phyloP scores from a whole-genome alignment of 2,329 filamentous ascomycete species.

The Davidsoniella virescens region DNA sequence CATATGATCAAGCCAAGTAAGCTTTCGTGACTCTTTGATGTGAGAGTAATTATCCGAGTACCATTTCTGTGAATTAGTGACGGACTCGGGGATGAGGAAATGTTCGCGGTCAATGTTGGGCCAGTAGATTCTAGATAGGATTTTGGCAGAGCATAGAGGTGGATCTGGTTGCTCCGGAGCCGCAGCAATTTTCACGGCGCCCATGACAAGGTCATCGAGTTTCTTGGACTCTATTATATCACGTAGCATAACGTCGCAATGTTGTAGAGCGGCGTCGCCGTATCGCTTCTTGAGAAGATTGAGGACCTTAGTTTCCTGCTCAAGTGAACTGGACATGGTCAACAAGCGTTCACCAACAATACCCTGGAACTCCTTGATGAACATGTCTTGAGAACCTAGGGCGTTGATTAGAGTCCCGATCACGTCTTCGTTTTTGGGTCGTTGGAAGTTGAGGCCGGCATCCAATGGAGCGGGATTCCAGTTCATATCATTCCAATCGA shows the following conservation, averaged over 20 bases:
- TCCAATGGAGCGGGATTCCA: slow-evolving; percentile 92
- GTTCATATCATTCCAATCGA: slow-evolving; percentile 82
- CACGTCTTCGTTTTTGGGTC: slow-evolving; percentile 76
- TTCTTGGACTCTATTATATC: slow-evolving; percentile 73
- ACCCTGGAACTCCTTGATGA: slow-evolving; percentile 84
- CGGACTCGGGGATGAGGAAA: slow-evolving; percentile 45
- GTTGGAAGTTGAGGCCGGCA: slow-evolving; percentile 80
- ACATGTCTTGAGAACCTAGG: slow-evolving; percentile 76
- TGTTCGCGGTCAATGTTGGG: slow-evolving; percentile 53
- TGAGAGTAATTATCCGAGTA: slow-evolving; percentile 65
- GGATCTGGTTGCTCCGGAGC: not conserved
- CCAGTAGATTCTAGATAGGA: slow-evolving; percentile 89
- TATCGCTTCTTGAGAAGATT: slow-evolving; percentile 79
- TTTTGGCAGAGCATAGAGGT: slow-evolving; percentile 52
- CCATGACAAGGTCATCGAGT: slow-evolving; percentile 36
- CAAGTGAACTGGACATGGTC: slow-evolving; percentile 49
- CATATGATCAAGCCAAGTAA: slow-evolving; percentile 74
- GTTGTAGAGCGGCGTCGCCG: slow-evolving; percentile 70
- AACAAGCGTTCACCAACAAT: slow-evolving; percentile 74
- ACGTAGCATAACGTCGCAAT: slow-evolving; percentile 93
- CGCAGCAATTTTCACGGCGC: not conserved
- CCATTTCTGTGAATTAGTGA: slow-evolving; percentile 43
- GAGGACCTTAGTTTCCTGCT: slow-evolving; percentile 68
- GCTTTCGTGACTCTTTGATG: slow-evolving; percentile 68
- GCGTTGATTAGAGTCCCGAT: slow-evolving; percentile 80